These are phyloP conservation scores for Urtica urens DNA, from an alignment of 306 rosid species.

Conservation along the genomic window DNA sequence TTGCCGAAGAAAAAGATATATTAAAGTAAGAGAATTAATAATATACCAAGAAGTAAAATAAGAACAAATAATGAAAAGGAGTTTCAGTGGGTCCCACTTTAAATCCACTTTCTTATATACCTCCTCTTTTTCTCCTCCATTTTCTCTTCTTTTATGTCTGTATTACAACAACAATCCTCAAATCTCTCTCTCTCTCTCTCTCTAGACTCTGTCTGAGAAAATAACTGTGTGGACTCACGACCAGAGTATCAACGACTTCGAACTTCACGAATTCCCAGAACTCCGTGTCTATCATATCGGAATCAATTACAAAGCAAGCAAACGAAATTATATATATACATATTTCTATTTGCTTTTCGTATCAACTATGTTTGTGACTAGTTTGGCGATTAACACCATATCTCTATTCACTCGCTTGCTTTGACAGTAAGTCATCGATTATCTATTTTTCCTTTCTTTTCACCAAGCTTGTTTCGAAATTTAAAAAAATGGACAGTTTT, in stretches of 20 bases:
- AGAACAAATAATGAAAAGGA: background rate
- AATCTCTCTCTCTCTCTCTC: conserved; percentile 24
- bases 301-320: background rate
- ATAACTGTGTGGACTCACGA: conserved; percentile 22
- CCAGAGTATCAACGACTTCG: conserved; percentile 1
- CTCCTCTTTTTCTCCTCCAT: conserved; percentile 8
- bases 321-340: too few species aligned
- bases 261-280: background rate
- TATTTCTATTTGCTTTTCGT: background rate
- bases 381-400: conserved; percentile 34
- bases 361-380: conserved; percentile 23
- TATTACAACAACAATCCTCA: conserved; percentile 4
- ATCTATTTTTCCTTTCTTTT: background rate
- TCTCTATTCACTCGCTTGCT: conserved; percentile 47
- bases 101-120: background rate
- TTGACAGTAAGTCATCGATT: conserved; percentile 49
- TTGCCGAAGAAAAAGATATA: too few species aligned
- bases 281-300: conserved; percentile 36
- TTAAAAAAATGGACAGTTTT: conserved; percentile 22
- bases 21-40: too few species aligned
- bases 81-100: conserved; percentile 26
- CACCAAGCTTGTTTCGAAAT: conserved; percentile 4
- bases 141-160: background rate
- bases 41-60: background rate
- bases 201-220: conserved; percentile 11